Base-by-base conservation (phyloP, 495 filamentous ascomycete species). In the Pyronema domesticum region DNA sequence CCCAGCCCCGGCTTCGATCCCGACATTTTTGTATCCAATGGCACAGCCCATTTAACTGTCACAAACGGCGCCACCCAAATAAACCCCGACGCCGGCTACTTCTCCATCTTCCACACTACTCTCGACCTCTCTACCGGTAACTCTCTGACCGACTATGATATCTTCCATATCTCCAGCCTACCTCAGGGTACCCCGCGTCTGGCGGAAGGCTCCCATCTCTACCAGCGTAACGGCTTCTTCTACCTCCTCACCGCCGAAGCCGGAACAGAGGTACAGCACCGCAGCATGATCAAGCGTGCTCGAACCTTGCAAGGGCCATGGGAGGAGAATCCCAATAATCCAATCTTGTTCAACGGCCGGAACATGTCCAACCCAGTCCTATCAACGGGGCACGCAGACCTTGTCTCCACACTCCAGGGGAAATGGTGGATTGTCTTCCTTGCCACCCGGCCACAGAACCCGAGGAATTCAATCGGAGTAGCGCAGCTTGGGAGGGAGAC, bases 161-260 rank as follows among this genome's bases (percentile, higher is more conserved):
- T 58, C 37, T 61, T 63, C 47, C 52, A 63, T 51, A 54, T 61
- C 36, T 54, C 40, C 17, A 51, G 37, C 6, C 43, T 61, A 9
- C 58, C 58, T 0, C 3, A 58, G 4, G 40, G 53, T 51, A 50
- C 55, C 3, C 23, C 68, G 64, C 71, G 68, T 14, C 68, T 79
- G 11, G 74, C 77, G 6, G 80, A 83, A 60, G 80, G 74, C 0
- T 78, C 80, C 9, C 80, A 82, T 61, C 63, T 80, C 9, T 63
- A 55, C 44, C 54, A 58, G 11, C 2, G 73, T 59, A 72, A 76
- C 59, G 73, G 70, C 9, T 78, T 66, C 58, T 80, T 78, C 60
- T 80, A 79, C 58, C 69, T 80, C 3, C 57, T 75, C 11, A 78
- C 74, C 23, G 77, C 75, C 2, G 80, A 83, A 56, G 80, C 78